A percentile compares a stretch with the other conserved stretches of the same genome.
Conservation (phyloP, 306 rosid genomes). For the Vachellia pachyceras region DNA sequence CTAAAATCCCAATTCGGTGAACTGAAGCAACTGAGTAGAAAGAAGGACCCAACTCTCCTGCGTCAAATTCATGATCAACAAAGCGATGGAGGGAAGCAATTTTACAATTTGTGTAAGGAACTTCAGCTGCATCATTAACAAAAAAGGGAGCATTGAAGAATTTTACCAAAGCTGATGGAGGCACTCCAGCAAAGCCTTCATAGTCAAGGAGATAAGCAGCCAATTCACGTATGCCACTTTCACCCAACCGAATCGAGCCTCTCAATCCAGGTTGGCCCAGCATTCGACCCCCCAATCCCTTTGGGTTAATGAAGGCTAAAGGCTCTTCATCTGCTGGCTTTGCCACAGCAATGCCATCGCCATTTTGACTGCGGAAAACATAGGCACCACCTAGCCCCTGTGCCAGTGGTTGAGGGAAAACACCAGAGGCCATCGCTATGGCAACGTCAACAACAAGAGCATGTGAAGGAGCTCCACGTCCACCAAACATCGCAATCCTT, state of each 20-base stretch:
- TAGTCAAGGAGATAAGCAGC: constrained; percentile 97
- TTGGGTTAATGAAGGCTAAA: constrained; percentile 70
- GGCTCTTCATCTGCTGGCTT: constrained; percentile 94
- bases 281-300: constrained; percentile 62
- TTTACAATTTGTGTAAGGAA: constrained; percentile 49
- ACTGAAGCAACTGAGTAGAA: constrained; percentile 73
- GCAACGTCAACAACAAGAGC: constrained; percentile 86
- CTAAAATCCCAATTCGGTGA: constrained; percentile 79
- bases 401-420: constrained; percentile 61
- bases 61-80: constrained; percentile 77
- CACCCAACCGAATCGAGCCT: constrained; percentile 76
- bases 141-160: constrained; percentile 66
- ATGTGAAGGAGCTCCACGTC: constrained; percentile 58
- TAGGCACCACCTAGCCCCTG: constrained; percentile 89
- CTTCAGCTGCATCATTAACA: constrained; percentile 32
- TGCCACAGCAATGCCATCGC: constrained; percentile 76
- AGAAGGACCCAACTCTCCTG: constrained; percentile 91
- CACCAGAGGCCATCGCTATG: constrained; percentile 78
- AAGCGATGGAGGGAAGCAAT: constrained; percentile 88
- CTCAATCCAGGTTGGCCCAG: constrained; percentile 79
- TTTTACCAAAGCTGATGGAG: constrained; percentile 90
- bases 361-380: constrained; percentile 59
- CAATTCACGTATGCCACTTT: constrained; percentile 81
- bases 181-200: constrained; percentile 80
- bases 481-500: constrained; percentile 64